These are phyloP conservation scores for Baorangia bicolor DNA, from an alignment of 768 basidiomycete species.

Conservation along the genomic window DNA sequence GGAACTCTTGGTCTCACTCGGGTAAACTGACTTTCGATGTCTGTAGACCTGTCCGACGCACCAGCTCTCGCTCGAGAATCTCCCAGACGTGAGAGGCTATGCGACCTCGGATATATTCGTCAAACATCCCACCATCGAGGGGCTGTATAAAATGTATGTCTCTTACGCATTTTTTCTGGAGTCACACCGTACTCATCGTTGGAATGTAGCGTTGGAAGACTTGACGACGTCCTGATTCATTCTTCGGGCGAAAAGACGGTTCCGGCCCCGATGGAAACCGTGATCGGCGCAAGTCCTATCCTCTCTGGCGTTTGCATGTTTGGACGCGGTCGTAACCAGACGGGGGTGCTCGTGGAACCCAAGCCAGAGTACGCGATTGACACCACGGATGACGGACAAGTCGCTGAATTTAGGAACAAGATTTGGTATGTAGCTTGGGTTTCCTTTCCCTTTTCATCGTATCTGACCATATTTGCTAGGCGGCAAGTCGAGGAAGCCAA, in stretches of 20 bases:
- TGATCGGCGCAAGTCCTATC: constrained; percentile 19
- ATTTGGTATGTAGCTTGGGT: constrained; percentile 34
- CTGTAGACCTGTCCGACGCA: constrained; percentile 29
- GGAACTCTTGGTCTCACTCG: background rate
- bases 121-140: constrained; percentile 42
- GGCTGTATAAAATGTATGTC: constrained; percentile 44
- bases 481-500: constrained; percentile 44
- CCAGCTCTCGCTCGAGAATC: constrained; percentile 32
- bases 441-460: background rate
- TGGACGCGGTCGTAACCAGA: constrained; percentile 32
- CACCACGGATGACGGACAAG: constrained; percentile 24
- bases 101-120: constrained; percentile 44
- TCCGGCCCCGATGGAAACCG: constrained; percentile 34
- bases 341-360: constrained; percentile 34
- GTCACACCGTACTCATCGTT: background rate
- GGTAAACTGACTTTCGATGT: background rate
- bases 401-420: constrained; percentile 34
- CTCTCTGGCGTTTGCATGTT: constrained; percentile 40
- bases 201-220: constrained; percentile 37
- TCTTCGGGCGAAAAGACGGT: constrained; percentile 35
- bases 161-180: background rate
- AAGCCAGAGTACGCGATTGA: constrained; percentile 36
- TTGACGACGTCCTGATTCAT: constrained; percentile 35
- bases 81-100: constrained; percentile 40
- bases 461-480: constrained; percentile 20